Base-by-base conservation (phyloP, 2,329 filamentous ascomycete genomes). In the Chalaropsis thielavioides region DNA sequence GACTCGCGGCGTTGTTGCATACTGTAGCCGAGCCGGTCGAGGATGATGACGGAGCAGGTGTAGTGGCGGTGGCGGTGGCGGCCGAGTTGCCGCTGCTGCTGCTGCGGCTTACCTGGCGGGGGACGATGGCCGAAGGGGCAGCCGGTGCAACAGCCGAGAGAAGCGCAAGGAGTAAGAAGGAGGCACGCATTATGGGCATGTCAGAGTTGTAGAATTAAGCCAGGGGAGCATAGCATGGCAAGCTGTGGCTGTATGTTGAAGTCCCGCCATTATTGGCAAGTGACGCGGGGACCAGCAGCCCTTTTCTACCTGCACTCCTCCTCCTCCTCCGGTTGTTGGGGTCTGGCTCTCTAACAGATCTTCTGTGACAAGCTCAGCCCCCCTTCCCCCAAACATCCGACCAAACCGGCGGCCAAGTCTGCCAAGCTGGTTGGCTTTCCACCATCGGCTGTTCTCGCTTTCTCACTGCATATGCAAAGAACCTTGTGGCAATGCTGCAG, bases 1-100 rank as follows among this genome's bases (percentile, higher is more conserved):
- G 81, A 54, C 79, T 76, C 0, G 88, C 87, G 0, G 87, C 90
- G 78, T 92, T 92, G 76, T 94, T 94, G 81, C 90, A 94, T 40
- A 85, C 83, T 27, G 66, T 67, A 13, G 58, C 43, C 40, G 69
- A 58, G 41, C 62, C 68, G 17, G 70, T 71, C 24, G 71, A 69
- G 4, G 67, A 63, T 17, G 69, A 61, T 19, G 65, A 64, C 13
- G 17, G 61, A 38, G 35, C 61, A 49, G 19, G 62, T 15, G 44
- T 64, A 11, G 61, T 22, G n/a, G 66, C 54, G 19, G 44, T 43
- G 35, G 65, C 64, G 43, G 60, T 41, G 1, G 46, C 44, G 62
- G 59, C n/a, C n/a, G 68, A 38, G 35, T 17, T 8, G 27, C 19
- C 2, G 59, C 49, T 6, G 44, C 49, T 61, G 44, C 51, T 49